Evolutionary conservation across 495 filamentous ascomycete genomes (phyloP), one percentile per base, ranked within the genome.

Genomic region (Cairneyella variabilis): DNA sequence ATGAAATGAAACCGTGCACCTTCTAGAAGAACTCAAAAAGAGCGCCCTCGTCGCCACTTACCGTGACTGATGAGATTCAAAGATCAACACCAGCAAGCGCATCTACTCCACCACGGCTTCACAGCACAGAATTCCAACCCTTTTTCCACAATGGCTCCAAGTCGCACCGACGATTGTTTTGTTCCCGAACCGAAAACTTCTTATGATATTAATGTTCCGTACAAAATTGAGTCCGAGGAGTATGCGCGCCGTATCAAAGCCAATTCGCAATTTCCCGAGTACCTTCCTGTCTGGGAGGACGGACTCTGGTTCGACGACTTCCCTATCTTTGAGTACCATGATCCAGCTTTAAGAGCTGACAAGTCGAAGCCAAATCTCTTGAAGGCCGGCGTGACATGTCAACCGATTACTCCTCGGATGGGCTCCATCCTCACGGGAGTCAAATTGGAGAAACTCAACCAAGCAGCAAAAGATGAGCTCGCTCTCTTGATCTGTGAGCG

Each of bases 341-440:
- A 74, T 49, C 69, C 67, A 28, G 71, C 64, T 2, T 54, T 67
- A 5, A 54, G 66, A 36, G 70, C 69, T 21, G 63, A 72, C 59
- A 64, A 61, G 18, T 50, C 37, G 17, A 69, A 69, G 45, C 65
- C 57, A 14, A 54, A 59, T 28, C 67, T 73, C 25, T 56, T 73
- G 20, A 50, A 49, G 2, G 37, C 48, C 9, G 62, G 57, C 10
- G 64, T 64, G 3, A 54, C 46, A 22, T 39, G 64, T 20, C 54
- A 51, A 21, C 46, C 65, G 21, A 58, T 75, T 51, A 85, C 75
- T 36, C 82, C 83, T 6, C 80, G 79, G 16, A 72, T 75, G 58
- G 76, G 76, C 14, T 72, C 73, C 3, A 63, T 73, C 9, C 60
- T 76, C 14, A 64, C 68, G 22, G 66, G 69, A 36, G 63, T 78